Base-by-base conservation (phyloP, 371 early-diverging fungal species). In the Mortierella sp. region DNA sequence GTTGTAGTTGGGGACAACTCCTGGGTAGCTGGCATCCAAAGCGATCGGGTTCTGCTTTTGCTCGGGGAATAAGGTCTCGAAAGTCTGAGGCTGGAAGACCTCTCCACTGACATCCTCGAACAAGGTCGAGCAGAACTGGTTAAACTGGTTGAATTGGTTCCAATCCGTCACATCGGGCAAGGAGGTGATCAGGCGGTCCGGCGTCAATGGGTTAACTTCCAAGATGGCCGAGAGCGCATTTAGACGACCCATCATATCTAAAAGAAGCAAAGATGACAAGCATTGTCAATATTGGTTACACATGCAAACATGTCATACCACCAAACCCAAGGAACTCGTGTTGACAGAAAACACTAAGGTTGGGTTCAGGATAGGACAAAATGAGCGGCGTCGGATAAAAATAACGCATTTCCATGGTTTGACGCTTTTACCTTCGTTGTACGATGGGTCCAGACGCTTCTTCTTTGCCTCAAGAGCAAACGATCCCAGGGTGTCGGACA, bases 211-310 rank as follows among this genome's bases (percentile, higher is more conserved):
- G 37, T 80, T 73, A 9, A 75, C 72, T 31, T 87, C 85, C 40
- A 85, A 43, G 37, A 84, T 79, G 11, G 80, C 68, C 41, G 72
- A 77, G 22, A 89, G 81, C 24, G 87, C 82, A 68, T 89, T 86
- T 48, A 91, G 70, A 29, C 87, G 80, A 45, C 86, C 79, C 76
- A 88, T 87, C 89, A 91, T 88, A 43, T 89, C 91, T 89, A 85
- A 61, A 67, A 29, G 40, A 22, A 24, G 10, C 9, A 71, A 61
- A 19, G 44, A 41, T 48, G 48, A 29, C 34, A 72, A 68, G 53
- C 10, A 66, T n/a, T 43, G 65, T 67, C 64, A 77, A 68, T 16
- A 52, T 16, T 47, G 71, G 40, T 50, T 64, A 41, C 37, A 45
- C 55, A 26, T 37, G 22, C 61, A 41, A 48, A 34, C 14, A 31